A percentile compares a stretch with the other conserved stretches of the same genome.
These are phyloP conservation scores for Phialophora tarda DNA, from an alignment of 2,329 filamentous ascomycete genomes.

Conservation along the genomic window DNA sequence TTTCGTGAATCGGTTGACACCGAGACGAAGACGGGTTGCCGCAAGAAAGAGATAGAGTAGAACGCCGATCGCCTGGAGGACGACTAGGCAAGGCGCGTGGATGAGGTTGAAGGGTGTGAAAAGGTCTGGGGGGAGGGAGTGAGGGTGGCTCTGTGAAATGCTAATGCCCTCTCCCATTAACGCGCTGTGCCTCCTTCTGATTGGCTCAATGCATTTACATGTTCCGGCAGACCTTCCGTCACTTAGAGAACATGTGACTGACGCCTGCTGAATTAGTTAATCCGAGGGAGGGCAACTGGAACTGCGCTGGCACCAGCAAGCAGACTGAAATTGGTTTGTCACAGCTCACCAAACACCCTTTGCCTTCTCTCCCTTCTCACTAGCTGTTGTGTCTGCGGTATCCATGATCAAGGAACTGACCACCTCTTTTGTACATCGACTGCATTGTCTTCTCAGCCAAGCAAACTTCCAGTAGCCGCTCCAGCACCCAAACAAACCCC, in stretches of 20 bases:
- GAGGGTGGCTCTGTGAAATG: conserved; percentile 7
- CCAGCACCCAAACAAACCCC: conserved; percentile 4
- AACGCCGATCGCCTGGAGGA: conserved; percentile 11
- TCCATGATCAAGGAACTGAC: neutral
- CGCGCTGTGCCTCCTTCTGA: conserved; percentile 14
- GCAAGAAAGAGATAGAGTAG: neutral
- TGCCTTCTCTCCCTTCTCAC: neutral
- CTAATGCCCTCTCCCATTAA: conserved; percentile 9
- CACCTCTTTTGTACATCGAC: neutral
- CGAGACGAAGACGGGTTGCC: neutral
- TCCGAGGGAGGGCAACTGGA: neutral
- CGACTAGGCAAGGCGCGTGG: conserved; percentile 11
- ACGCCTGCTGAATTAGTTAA: neutral
- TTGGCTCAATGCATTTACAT: conserved; percentile 9
- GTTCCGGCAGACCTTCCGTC: conserved; percentile 10
- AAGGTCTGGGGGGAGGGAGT: conserved; percentile 24
- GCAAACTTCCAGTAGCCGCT: neutral
- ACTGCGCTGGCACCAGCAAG: neutral
- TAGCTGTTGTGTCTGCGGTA: neutral
- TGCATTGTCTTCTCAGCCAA: neutral
- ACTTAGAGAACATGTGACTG: neutral
- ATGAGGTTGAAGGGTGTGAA: conserved; percentile 11
- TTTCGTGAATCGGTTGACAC: neutral
- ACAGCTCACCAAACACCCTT: neutral
- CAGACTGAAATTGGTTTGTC: neutral